These are phyloP conservation scores for Zopfochytrium polystomum DNA, from an alignment of 371 early-diverging fungal species.

Conservation along the genomic window DNA sequence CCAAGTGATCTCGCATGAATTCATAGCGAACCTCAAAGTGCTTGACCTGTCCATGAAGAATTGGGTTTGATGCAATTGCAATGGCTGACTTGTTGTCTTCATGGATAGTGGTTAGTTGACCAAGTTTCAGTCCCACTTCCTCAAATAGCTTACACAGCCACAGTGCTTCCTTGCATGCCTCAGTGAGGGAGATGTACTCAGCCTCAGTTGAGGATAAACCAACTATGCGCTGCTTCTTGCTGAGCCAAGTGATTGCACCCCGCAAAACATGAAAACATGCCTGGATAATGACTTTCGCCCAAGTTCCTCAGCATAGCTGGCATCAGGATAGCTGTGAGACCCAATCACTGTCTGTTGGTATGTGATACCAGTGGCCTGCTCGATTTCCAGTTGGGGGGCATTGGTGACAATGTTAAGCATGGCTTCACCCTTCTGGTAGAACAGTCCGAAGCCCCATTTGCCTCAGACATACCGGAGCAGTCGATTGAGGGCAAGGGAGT, in stretches of 20 bases:
- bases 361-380: not conserved
- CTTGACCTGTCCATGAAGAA: constrained; percentile 19
- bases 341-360: too few species aligned
- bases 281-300: constrained; percentile 28
- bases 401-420: constrained; percentile 1
- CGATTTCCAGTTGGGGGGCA: not conserved
- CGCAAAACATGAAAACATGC: constrained; percentile 22
- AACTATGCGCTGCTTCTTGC: constrained; percentile 28
- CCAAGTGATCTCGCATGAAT: constrained; percentile 30
- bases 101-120: constrained; percentile 10
- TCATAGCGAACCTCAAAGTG: constrained; percentile 28
- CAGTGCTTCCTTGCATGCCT: constrained; percentile 23
- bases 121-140: constrained; percentile 12
- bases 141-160: constrained; percentile 24
- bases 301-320: constrained; percentile 29
- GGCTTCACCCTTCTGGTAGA: constrained; percentile 4
- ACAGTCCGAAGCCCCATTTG: constrained; percentile 4
- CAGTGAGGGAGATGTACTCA: constrained; percentile 24
- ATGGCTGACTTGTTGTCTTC: constrained; percentile 28
- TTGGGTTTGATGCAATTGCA: constrained; percentile 19
- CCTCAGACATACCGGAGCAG: constrained; percentile 1
- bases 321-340: constrained; percentile 27
- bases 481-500: not conserved
- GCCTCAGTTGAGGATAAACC: constrained; percentile 34
- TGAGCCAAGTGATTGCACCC: constrained; percentile 21